phyloP scores from a whole-genome alignment of 345 rosid species.

The Ailanthus altissimus region DNA sequence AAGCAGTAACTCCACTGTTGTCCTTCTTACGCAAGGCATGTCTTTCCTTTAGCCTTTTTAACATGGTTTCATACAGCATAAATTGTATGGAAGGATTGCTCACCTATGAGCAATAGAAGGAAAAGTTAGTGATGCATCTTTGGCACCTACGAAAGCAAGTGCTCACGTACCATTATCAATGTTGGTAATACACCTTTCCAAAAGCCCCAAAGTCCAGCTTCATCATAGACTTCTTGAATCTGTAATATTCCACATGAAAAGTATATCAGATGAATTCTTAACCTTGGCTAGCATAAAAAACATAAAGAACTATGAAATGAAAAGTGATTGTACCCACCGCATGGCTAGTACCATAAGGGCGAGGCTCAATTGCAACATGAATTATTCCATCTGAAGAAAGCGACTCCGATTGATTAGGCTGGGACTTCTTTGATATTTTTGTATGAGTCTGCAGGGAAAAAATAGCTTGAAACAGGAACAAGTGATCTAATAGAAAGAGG shows the following conservation, averaged over 20 bases:
- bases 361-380: constrained; percentile 54
- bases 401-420: constrained; percentile 24
- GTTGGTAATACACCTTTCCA: constrained; percentile 98
- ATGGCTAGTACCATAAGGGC: constrained; percentile 67
- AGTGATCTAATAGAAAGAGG: not conserved
- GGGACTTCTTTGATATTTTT: constrained; percentile 50
- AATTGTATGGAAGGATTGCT: constrained; percentile 98
- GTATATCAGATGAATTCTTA: constrained; percentile 10
- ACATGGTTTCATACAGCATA: constrained; percentile 93
- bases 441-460: constrained; percentile 73
- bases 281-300: not conserved
- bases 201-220: constrained; percentile 87
- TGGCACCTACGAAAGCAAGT: constrained; percentile 32
- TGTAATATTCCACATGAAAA: constrained; percentile 36
- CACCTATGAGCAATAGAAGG: constrained; percentile 51
- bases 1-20: constrained; percentile 59
- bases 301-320: not conserved
- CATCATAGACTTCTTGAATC: constrained; percentile 83
- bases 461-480: constrained; percentile 20
- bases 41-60: constrained; percentile 74
- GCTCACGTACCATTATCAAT: constrained; percentile 79
- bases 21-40: constrained; percentile 49
- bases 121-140: constrained; percentile 33
- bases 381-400: constrained; percentile 44
- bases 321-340: constrained; percentile 51